These are phyloP conservation scores for Podospora fimiseda DNA, from an alignment of 495 filamentous ascomycete genomes.

Conservation along the genomic window DNA sequence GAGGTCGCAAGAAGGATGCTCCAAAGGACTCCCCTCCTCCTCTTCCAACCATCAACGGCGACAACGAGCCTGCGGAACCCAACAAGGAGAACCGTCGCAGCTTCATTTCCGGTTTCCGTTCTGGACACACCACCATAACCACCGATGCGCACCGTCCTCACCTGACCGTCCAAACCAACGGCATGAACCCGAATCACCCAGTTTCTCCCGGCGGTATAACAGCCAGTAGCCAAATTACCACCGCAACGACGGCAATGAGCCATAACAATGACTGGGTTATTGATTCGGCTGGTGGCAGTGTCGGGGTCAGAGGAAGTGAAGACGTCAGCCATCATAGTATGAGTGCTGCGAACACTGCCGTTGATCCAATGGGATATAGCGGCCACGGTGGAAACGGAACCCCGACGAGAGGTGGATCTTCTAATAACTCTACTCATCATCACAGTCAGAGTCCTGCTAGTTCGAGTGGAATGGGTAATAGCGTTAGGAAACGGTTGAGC, in stretches of 20 bases:
- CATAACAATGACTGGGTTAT: conserved; percentile 4
- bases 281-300: neutral
- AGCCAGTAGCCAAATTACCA: neutral
- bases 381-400: conserved; percentile 23
- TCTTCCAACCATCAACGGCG: conserved; percentile 12
- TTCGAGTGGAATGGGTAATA: conserved; percentile 17
- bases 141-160: neutral
- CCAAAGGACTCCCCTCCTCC: conserved; percentile 2
- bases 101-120: conserved; percentile 11
- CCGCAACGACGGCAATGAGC: conserved; percentile 18
- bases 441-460: conserved; percentile 1
- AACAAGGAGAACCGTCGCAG: conserved; percentile 8
- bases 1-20: conserved; percentile 35
- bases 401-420: conserved; percentile 17
- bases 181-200: neutral
- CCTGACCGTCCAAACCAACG: conserved; percentile 4
- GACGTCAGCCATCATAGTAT: neutral
- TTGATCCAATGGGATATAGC: neutral
- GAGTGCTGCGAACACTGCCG: neutral
- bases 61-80: neutral
- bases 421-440: conserved; percentile 6
- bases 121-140: neutral
- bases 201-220: conserved; percentile 3
- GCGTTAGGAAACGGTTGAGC: conserved; percentile 65
- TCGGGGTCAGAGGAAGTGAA: neutral